A percentile compares a stretch with the other conserved stretches of the same genome.
Evolutionary conservation across 108 stramenopile species (phyloP).

Genomic region (Nannochloropsis salina): DNA sequence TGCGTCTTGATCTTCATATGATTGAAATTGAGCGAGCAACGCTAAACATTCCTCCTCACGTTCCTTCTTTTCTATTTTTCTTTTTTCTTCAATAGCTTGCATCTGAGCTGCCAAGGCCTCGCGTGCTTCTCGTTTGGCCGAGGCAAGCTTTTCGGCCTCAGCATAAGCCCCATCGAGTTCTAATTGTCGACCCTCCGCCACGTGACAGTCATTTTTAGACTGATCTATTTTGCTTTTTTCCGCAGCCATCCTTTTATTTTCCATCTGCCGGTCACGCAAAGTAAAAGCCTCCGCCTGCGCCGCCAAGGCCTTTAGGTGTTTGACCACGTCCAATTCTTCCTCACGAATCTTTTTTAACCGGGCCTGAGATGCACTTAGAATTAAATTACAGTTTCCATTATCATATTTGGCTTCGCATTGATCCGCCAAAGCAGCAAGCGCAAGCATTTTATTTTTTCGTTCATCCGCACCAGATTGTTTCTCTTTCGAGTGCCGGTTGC

Average conservation of each 20-base stretch:
- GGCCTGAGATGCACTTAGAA: neutral
- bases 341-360: neutral
- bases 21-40: neutral
- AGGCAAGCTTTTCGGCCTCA: neutral
- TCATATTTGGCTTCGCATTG: neutral
- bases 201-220: neutral
- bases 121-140: constrained; percentile 8
- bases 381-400: neutral
- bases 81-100: neutral
- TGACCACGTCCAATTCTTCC: neutral
- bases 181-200: neutral
- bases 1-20: neutral
- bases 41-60: neutral
- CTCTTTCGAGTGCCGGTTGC: neutral
- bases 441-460: neutral
- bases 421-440: constrained; percentile 1
- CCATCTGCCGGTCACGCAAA: constrained; percentile 10
- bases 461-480: neutral
- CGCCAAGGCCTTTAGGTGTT: neutral
- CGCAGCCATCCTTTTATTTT: neutral
- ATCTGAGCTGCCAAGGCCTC: constrained; percentile 6
- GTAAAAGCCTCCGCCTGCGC: constrained; percentile 11
- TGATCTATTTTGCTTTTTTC: neutral
- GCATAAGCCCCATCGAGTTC: neutral
- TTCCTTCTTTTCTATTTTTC: neutral